Percentiles rank a stretch among this genome's conserved stretches.
These are phyloP conservation scores for Arthrobotrys iridis DNA, from an alignment of 2,329 filamentous ascomycete species.

Conservation along the genomic window DNA sequence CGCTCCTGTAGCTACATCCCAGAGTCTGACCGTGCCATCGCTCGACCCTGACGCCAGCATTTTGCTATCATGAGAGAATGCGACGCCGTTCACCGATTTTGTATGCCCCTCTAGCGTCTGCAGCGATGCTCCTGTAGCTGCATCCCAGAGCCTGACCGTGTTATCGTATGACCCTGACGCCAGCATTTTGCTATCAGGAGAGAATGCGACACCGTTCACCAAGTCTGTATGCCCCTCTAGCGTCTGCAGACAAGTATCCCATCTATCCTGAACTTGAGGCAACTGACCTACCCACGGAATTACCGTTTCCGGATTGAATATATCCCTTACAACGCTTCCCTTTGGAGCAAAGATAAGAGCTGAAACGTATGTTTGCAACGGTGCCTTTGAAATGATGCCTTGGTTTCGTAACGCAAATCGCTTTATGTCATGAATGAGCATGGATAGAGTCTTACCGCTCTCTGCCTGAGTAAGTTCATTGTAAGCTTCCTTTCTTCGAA, in stretches of 20 bases:
- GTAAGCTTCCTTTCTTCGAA: neutral
- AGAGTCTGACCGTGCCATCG: neutral
- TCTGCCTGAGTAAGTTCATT: neutral
- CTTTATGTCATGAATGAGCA: neutral
- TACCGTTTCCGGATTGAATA: neutral
- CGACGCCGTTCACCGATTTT: neutral
- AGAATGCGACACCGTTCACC: neutral
- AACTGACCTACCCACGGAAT: neutral
- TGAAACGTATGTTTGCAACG: neutral
- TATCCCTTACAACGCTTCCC: neutral
- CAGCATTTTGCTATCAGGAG: neutral
- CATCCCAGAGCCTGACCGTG: neutral
- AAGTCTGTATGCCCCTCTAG: neutral
- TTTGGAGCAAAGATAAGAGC: neutral
- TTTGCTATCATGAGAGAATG: neutral
- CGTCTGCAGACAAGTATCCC: conserved; percentile 12
- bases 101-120: conserved; percentile 13
- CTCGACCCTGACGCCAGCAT: neutral
- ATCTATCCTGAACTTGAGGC: neutral
- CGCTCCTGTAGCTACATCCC: neutral
- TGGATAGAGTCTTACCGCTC: neutral
- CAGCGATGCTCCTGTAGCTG: too few relatives aligned
- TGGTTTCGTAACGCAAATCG: neutral
- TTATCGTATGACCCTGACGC: neutral
- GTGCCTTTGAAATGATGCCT: neutral